Evolutionary conservation across 768 basidiomycete genomes (phyloP).

Genomic region (Agaricus blazei): DNA sequence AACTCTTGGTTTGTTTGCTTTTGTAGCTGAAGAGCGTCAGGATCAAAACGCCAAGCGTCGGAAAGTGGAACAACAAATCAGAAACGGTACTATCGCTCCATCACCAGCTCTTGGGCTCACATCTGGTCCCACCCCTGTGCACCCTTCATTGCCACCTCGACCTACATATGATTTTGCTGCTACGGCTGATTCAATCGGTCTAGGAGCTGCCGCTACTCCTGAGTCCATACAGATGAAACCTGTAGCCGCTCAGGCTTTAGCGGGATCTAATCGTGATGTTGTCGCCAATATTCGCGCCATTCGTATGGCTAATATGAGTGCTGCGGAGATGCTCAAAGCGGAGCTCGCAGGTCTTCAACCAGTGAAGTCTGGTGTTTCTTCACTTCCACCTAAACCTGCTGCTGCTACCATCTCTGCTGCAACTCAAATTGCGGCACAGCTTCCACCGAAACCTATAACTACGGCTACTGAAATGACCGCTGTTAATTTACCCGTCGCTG

Average conservation of each 20-base stretch:
- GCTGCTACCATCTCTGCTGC: conserved; percentile 10
- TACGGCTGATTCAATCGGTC: conserved; percentile 72
- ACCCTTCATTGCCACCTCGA: conserved; percentile 61
- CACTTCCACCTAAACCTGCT: conserved; percentile 32
- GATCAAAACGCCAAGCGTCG: conserved; percentile 88
- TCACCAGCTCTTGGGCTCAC: conserved; percentile 34
- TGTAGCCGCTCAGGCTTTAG: conserved; percentile 66
- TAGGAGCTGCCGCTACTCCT: conserved; percentile 57
- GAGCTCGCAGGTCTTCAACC: conserved; percentile 64
- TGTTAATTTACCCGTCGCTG: neutral
- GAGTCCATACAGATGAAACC: conserved; percentile 55
- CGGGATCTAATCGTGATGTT: conserved; percentile 85
- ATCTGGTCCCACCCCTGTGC: conserved; percentile 29
- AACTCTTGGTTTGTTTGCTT: conserved; percentile 19
- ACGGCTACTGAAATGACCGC: neutral
- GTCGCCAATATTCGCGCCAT: conserved; percentile 88
- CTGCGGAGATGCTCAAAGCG: conserved; percentile 90
- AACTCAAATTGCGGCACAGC: conserved; percentile 2
- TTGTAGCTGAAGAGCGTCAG: conserved; percentile 88
- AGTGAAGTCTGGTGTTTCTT: conserved; percentile 36
- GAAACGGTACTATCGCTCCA: conserved; percentile 38
- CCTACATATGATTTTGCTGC: conserved; percentile 67
- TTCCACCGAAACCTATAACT: conserved; percentile 9
- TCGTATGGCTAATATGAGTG: conserved; percentile 94
- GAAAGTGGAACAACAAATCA: conserved; percentile 52